A percentile compares a stretch with the other conserved stretches of the same genome.
phyloP scores from a whole-genome alignment of 805 yeast genomes.

The Danielia oregonensis region DNA sequence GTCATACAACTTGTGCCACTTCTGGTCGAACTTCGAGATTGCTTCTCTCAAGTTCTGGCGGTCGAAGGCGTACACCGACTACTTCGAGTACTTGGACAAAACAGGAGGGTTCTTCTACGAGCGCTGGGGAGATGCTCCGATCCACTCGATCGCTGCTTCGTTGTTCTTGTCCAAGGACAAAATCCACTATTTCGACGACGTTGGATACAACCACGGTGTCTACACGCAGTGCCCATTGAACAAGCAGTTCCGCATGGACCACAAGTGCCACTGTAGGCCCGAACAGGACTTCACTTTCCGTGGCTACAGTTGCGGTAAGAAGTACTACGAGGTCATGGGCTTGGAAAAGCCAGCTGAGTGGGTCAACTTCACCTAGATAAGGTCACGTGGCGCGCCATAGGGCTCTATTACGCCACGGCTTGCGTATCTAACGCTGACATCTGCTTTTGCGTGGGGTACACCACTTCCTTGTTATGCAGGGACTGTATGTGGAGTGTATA shows the following conservation, averaged over 20 bases:
- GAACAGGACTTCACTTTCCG: constrained; percentile 9
- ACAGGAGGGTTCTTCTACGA: constrained; percentile 81
- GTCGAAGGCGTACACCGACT: constrained; percentile 50
- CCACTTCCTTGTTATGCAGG: too few species aligned
- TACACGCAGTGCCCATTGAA: constrained; percentile 57
- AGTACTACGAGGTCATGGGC: constrained; percentile 29
- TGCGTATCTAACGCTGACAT: too few species aligned
- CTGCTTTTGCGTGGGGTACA: too few species aligned
- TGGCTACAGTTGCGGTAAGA: constrained; percentile 30
- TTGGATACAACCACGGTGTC: constrained; percentile 74
- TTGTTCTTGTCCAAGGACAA: constrained; percentile 53
- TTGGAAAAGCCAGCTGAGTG: constrained; percentile 29
- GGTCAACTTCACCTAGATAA: too few species aligned
- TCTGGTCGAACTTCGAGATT: constrained; percentile 74
- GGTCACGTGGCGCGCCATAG: too few species aligned
- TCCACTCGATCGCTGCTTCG: constrained; percentile 76
- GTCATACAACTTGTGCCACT: constrained; percentile 4
- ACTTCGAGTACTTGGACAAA: constrained; percentile 59
- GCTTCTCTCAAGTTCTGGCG: constrained; percentile 72
- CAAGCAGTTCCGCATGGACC: constrained; percentile 18
- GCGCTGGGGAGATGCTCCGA: constrained; percentile 93
- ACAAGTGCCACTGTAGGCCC: constrained; percentile 35
- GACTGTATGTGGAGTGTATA: too few species aligned
- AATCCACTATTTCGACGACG: constrained; percentile 67
- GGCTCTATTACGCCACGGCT: too few species aligned